A percentile compares a stretch with the other conserved stretches of the same genome.
phyloP scores from a whole-genome alignment of 106 monocot species.

The Gastrodia elata region DNA sequence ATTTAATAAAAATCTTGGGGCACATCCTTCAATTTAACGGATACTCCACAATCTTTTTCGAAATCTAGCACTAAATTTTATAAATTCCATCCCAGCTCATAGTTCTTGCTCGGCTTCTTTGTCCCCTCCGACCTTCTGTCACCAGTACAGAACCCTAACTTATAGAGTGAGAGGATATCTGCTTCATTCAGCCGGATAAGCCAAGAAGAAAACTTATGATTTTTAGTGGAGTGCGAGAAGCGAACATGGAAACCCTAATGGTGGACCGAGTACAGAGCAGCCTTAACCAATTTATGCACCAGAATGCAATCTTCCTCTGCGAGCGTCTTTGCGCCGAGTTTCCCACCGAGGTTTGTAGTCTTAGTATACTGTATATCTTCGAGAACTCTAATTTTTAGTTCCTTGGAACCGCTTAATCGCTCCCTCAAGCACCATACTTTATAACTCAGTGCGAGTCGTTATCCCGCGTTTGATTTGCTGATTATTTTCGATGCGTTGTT shows the following conservation, averaged over 20 bases:
- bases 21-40: too few species aligned
- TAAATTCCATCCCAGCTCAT: neutral
- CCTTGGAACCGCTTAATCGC: neutral
- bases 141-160: neutral
- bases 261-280: slow-evolving; percentile 83
- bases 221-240: neutral
- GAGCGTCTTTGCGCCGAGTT: slow-evolving; percentile 97
- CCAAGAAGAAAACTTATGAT: slow-evolving; percentile 2
- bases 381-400: neutral
- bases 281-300: slow-evolving; percentile 69
- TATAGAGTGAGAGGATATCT: neutral
- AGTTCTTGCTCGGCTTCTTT: neutral
- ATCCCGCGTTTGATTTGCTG: neutral
- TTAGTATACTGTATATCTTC: neutral
- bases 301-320: slow-evolving; percentile 95
- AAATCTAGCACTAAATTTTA: neutral
- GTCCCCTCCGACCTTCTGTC: neutral
- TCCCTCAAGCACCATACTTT: neutral
- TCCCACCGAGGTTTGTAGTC: slow-evolving; percentile 58
- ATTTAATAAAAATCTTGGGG: too few species aligned
- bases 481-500: neutral
- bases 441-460: neutral
- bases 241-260: slow-evolving; percentile 87
- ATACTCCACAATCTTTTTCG: neutral
- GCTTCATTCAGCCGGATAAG: neutral